Evolutionary conservation across 257 asterid species (phyloP).

Genomic region (Solanum appendiculatum): DNA sequence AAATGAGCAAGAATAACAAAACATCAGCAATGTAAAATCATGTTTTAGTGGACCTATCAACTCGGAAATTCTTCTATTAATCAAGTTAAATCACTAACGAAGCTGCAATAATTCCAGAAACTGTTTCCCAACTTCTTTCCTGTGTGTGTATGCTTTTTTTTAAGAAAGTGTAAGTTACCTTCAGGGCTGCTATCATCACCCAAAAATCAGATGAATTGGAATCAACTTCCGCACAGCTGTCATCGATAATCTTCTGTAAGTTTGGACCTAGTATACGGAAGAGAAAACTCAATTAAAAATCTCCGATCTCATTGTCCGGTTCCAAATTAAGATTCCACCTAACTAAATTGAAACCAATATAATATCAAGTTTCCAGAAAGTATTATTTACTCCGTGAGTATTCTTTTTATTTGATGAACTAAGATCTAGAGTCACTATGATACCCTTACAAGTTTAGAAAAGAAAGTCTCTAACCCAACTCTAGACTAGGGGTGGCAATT

Average conservation of each 20-base stretch:
- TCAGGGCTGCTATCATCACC: conserved; percentile 89
- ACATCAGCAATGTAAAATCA: background rate
- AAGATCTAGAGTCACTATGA: background rate
- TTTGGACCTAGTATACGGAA: conserved; percentile 46
- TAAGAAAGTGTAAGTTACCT: conserved; percentile 30
- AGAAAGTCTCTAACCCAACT: background rate
- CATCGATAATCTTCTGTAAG: conserved; percentile 54
- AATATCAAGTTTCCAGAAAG: background rate
- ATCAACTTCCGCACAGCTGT: conserved; percentile 61
- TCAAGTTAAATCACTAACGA: background rate
- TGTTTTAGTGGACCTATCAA: background rate
- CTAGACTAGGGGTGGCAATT: too few relatives aligned
- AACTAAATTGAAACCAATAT: background rate
- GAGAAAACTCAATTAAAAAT: background rate
- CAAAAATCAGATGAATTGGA: conserved; percentile 82
- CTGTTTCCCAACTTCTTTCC: background rate
- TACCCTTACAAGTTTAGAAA: background rate
- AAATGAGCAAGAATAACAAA: background rate
- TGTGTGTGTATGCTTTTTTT: background rate
- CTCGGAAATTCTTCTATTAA: background rate
- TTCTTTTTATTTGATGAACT: background rate
- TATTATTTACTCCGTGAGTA: background rate
- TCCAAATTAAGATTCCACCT: background rate
- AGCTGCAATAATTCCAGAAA: background rate
- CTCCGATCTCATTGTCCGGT: background rate